Conservation (phyloP, 441 rosid genomes). For the Gossypium davidsonii region DNA sequence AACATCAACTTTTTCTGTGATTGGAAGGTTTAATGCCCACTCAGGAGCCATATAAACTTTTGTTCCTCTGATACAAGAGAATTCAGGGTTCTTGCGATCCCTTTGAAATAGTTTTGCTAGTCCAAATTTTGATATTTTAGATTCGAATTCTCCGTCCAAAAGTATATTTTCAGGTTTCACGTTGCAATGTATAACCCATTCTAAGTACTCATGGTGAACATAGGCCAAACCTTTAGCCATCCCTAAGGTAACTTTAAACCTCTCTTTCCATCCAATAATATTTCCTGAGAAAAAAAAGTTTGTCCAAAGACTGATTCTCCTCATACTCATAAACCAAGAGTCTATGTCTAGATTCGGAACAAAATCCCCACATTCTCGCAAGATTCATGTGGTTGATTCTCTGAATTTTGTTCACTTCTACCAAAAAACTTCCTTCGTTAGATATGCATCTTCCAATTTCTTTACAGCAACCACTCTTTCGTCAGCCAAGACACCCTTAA, state of each 20-base stretch:
- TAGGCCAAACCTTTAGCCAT: no score
- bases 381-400: constrained; percentile 26
- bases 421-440: constrained; percentile 26
- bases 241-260: constrained; percentile 16
- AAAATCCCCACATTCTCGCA: neutral
- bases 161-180: constrained; percentile 8
- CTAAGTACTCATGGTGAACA: no score
- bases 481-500: constrained; percentile 16
- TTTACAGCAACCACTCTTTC: constrained; percentile 24
- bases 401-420: constrained; percentile 24
- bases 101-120: constrained; percentile 19
- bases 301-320: constrained; percentile 24
- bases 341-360: constrained; percentile 20
- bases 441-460: constrained; percentile 19
- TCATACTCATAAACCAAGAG: constrained; percentile 21
- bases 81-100: neutral
- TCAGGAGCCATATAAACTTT: neutral
- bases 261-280: constrained; percentile 17
- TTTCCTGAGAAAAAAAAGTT: constrained; percentile 12
- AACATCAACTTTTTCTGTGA: no score
- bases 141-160: constrained; percentile 18
- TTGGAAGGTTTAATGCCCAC: no score
- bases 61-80: constrained; percentile 21
- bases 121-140: constrained; percentile 22
- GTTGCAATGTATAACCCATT: no score